These are phyloP conservation scores for Paracoccidioides brasiliensis DNA, from an alignment of 2,329 filamentous ascomycete genomes.

Conservation along the genomic window DNA sequence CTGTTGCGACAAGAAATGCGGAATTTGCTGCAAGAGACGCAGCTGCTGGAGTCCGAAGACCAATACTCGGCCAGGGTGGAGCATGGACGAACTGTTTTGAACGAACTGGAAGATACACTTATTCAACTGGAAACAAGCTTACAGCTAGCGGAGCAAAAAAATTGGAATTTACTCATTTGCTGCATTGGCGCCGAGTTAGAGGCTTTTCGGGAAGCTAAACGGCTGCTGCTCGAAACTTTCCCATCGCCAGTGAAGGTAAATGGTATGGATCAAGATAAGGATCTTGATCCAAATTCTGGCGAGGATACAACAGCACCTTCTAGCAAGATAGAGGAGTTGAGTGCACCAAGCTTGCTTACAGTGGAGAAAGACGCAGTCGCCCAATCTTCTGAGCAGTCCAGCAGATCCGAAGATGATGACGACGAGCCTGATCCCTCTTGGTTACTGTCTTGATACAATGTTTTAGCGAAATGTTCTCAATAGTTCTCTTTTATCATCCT, in stretches of 20 bases:
- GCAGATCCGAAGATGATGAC: slow-evolving; percentile 25
- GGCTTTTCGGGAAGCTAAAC: slow-evolving; percentile 33
- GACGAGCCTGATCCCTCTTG: slow-evolving; percentile 34
- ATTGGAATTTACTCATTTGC: slow-evolving; percentile 50
- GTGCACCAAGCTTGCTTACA: background rate
- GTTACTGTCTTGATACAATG: slow-evolving; percentile 20
- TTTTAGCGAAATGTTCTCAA: background rate
- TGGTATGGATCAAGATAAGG: background rate
- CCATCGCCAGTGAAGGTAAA: slow-evolving; percentile 9
- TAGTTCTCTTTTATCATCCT: background rate
- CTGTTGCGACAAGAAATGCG: slow-evolving; percentile 33
- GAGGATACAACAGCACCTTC: background rate
- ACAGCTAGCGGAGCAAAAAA: slow-evolving; percentile 37
- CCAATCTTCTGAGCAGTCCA: background rate
- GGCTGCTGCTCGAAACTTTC: slow-evolving; percentile 25
- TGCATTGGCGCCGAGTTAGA: slow-evolving; percentile 51
- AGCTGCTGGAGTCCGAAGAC: slow-evolving; percentile 9
- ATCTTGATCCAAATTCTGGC: background rate
- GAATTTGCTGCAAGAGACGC: slow-evolving; percentile 9
- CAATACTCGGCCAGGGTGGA: background rate
- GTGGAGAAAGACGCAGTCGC: background rate
- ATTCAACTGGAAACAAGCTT: slow-evolving; percentile 37
- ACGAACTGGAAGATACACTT: slow-evolving; percentile 36
- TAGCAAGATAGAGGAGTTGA: background rate
- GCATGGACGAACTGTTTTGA: slow-evolving; percentile 21